Percentiles rank a stretch among this genome's conserved stretches.
Conservation (phyloP, 495 filamentous ascomycete species). For the Aspergillus ellipticus region DNA sequence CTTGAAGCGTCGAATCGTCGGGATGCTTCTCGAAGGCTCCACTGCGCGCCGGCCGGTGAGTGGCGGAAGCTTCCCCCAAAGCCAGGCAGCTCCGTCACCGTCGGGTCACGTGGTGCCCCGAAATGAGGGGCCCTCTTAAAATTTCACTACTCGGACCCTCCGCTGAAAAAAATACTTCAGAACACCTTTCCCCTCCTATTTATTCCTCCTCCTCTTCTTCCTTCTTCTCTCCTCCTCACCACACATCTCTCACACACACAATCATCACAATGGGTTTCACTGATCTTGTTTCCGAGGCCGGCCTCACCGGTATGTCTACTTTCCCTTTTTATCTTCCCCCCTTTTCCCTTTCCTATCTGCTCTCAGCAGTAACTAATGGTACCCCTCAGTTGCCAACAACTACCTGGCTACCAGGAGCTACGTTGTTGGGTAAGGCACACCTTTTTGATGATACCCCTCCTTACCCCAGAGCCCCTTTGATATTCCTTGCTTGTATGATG, state of each 20-base stretch:
- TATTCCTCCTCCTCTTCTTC: constrained; percentile 22
- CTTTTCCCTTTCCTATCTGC: constrained; percentile 18
- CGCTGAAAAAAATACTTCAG: constrained; percentile 21
- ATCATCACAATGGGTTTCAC: constrained; percentile 84
- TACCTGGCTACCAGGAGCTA: constrained; percentile 90
- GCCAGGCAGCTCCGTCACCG: constrained; percentile 26
- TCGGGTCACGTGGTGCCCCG: constrained; percentile 31
- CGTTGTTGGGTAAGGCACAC: constrained; percentile 73
- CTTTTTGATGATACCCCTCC: constrained; percentile 13
- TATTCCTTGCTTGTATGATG: constrained; percentile 61
- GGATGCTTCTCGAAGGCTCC: constrained; percentile 45
- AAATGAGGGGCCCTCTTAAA: constrained; percentile 29
- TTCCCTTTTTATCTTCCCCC: constrained; percentile 20
- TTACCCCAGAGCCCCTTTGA: constrained; percentile 7
- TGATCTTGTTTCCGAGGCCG: constrained; percentile 84
- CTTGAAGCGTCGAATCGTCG: constrained; percentile 28
- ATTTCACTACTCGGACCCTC: constrained; percentile 33
- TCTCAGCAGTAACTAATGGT: constrained; percentile 33
- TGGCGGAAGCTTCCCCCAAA: constrained; percentile 29
- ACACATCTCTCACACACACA: constrained; percentile 22
- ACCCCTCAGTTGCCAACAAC: constrained; percentile 77
- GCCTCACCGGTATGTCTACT: constrained; percentile 68
- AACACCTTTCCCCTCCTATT: constrained; percentile 21
- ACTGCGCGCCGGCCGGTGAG: constrained; percentile 24
- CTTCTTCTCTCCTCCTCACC: constrained; percentile 20